Base-by-base conservation (phyloP, 2,329 filamentous ascomycete genomes). In the Aspergillus tubingensis region DNA sequence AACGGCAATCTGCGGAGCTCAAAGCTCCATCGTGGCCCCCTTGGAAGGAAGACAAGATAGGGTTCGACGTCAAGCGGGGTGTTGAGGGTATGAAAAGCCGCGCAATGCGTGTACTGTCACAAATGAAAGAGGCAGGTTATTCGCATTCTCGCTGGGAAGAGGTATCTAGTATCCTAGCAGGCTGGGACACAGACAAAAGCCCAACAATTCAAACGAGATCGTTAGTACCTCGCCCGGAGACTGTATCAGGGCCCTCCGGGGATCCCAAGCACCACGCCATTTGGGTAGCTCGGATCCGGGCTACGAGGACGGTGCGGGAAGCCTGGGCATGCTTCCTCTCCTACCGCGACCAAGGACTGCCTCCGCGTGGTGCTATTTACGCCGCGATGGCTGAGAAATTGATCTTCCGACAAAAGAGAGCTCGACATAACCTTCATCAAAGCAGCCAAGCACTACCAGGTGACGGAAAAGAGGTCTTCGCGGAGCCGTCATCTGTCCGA, bases 291-390 rank as follows among this genome's bases (percentile, higher is more conserved):
- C 80, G 86, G 10, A 83, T 89, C 55, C 77, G 78, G 49, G 80
- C 84, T 21, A 89, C 86, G 10, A 79, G 86, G 38, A 88, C 86
- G 3, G 73, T 84, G 50, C 80, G 85, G 62, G 86, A 89, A 74
- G 86, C 86, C 5, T 89, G 86, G 86, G 85, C 86, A 21, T 86
- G 83, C 62, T 89, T 87, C 69, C 72, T 86, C 44, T 80, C 84
- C 5, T 86, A 82, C 61, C 79, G 85, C 68, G 76, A 81, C 21
- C 74, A 76, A 13, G 72, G 70, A 8, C 65, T 75, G 38, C 71
- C 70, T 8, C 67, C 74, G n/a, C 72, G 74, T 56, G 63, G 74
- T 30, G 70, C 74, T 25, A 77, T 86, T 2, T 86, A 85, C 61
- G 73, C 80, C 55, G 84, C 82, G 38, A 86, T 88, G 79, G 80